Base-by-base conservation (phyloP, 257 asterid species). In the Ballota nigra region DNA sequence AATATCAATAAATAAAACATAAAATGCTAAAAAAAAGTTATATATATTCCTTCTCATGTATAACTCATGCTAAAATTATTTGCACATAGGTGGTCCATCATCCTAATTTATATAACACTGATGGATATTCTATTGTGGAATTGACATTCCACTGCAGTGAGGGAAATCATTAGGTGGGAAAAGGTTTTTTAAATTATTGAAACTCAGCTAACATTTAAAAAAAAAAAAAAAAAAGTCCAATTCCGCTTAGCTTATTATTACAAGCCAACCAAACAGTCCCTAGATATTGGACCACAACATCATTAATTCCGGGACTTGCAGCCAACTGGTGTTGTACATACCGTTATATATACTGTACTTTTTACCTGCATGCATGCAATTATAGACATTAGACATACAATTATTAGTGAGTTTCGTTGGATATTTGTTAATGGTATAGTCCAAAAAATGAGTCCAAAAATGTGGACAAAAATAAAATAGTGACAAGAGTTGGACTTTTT, bases 111-210 rank as follows among this genome's bases (percentile, higher is more conserved):
- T 43, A 12, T 3, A 26, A 26, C 29, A 9, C 45, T 10, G 45
- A 38, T 36, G 15, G 47, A 61, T 60, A 71, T 60, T 51, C 18
- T 56, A 64, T 43, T 16, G 19, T 34, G 52, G 40, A 60, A 66
- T 22, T 56, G 73, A 23, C 49, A 10, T 36, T 36, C 43, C 43
- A 36, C 43, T 36, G 8, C 43, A 36, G 36, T 52, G 71, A 3
- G 45, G 22, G 53, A 19, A 66, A 75, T 74, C 68, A 80, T 75
- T 75, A 51, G 84, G 83, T 80, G 79, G 18, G 29, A 43, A 62
- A 69, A 66, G 28, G 23, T 15, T 11, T 23, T 59, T 7, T 5
- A 56, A 23, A 9, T 13, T 22, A 23, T 56, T 56, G 36, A 22
- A 8, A 23, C 67, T 49, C 74, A 67, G 71, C 26, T 24, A 72